phyloP scores from a whole-genome alignment of 306 rosid genomes.

The Cicer arietinum region DNA sequence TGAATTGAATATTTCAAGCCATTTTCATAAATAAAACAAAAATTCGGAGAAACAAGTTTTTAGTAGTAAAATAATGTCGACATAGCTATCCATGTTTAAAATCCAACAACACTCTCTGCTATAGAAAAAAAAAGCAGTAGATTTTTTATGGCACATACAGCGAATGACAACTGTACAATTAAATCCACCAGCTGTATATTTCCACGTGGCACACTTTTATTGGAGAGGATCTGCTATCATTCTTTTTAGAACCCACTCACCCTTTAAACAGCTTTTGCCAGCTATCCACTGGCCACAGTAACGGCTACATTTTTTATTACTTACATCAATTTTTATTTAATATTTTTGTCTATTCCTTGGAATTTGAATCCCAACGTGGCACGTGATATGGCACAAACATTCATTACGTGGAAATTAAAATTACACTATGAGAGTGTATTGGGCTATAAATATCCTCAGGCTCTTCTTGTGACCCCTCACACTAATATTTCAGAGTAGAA shows the following conservation, averaged over 20 bases:
- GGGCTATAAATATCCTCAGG: background rate
- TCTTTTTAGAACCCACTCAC: conserved; percentile 38
- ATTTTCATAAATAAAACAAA: too few species aligned
- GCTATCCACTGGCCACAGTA: conserved; percentile 52
- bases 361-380: conserved; percentile 58
- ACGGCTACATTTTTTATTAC: conserved; percentile 69
- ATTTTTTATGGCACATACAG: conserved; percentile 14
- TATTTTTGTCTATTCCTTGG: conserved; percentile 26
- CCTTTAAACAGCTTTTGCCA: conserved; percentile 62
- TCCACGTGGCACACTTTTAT: conserved; percentile 1
- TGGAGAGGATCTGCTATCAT: conserved; percentile 35
- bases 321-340: background rate
- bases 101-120: too few species aligned
- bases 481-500: conserved; percentile 40
- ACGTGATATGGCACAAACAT: conserved; percentile 44
- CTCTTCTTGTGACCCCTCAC: conserved; percentile 25
- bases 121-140: conserved; percentile 39
- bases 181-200: conserved; percentile 56
- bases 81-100: too few species aligned
- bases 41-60: too few species aligned
- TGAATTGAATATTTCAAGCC: too few species aligned
- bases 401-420: conserved; percentile 35
- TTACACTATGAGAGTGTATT: background rate
- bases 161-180: conserved; percentile 65
- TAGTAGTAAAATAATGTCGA: too few species aligned